phyloP scores from a whole-genome alignment of 1,139 yeast species.

The Scheffersomyces lignicola region DNA sequence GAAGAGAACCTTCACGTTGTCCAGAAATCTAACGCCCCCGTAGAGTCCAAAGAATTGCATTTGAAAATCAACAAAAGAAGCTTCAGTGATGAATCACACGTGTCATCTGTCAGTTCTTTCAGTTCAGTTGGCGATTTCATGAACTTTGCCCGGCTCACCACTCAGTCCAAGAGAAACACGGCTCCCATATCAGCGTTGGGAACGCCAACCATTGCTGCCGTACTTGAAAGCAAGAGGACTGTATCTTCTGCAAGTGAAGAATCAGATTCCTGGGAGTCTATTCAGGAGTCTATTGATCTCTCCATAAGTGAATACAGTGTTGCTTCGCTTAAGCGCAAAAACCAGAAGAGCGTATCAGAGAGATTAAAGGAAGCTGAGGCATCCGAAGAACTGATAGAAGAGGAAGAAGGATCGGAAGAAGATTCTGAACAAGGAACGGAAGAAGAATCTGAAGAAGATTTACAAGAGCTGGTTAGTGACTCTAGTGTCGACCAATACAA shows the following conservation, averaged over 20 bases:
- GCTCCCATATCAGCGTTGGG: constrained; percentile 6
- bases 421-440: constrained; percentile 2
- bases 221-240: not conserved
- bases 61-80: constrained; percentile 28
- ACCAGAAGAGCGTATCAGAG: constrained; percentile 2
- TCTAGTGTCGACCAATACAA: constrained; percentile 12
- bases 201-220: constrained; percentile 5
- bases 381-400: constrained; percentile 4
- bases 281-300: constrained; percentile 36
- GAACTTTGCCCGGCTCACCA: constrained; percentile 14
- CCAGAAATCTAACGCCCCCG: constrained; percentile 15
- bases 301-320: constrained; percentile 14
- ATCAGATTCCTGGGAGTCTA: constrained; percentile 33
- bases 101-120: constrained; percentile 40
- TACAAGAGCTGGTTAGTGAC: too few species aligned
- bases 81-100: constrained; percentile 41
- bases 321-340: constrained; percentile 1
- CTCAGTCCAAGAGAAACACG: constrained; percentile 1
- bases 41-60: constrained; percentile 5
- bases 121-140: constrained; percentile 37
- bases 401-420: constrained; percentile 4
- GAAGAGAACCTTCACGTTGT: constrained; percentile 13
- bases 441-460: constrained; percentile 1
- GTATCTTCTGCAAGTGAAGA: constrained; percentile 7
- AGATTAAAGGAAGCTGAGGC: constrained; percentile 6